These are phyloP conservation scores for Coemansia sp. DNA, from an alignment of 192 early-diverging fungal genomes.

Conservation along the genomic window DNA sequence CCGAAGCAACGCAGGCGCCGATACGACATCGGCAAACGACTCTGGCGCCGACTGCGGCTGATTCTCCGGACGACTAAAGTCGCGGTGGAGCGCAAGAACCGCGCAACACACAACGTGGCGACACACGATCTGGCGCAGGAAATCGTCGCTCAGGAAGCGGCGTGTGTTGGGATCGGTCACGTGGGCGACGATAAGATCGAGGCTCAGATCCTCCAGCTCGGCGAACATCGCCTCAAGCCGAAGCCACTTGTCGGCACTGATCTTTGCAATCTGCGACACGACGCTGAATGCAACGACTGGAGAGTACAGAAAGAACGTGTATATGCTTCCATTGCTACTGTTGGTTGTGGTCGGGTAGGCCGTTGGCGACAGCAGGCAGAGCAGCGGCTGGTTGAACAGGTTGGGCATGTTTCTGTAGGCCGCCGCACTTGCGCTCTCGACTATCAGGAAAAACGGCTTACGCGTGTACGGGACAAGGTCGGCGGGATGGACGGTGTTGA, in stretches of 20 bases:
- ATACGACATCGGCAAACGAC: slow-evolving; percentile 13
- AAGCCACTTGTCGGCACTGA: slow-evolving; percentile 22
- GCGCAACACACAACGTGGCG: slow-evolving; percentile 76
- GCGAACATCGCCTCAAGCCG: slow-evolving; percentile 26
- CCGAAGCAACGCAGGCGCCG: slow-evolving; percentile 15
- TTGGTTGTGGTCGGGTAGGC: slow-evolving; percentile 67
- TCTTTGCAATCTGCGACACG: slow-evolving; percentile 30
- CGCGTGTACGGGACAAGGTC: slow-evolving; percentile 94
- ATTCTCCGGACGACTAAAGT: slow-evolving; percentile 29
- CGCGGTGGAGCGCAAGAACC: slow-evolving; percentile 67
- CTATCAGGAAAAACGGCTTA: slow-evolving; percentile 90
- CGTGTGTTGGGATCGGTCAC: slow-evolving; percentile 36
- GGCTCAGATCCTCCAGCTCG: slow-evolving; percentile 27
- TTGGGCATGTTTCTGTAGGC: slow-evolving; percentile 87
- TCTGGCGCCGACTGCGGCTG: slow-evolving; percentile 42
- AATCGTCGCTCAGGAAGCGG: slow-evolving; percentile 87
- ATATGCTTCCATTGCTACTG: slow-evolving; percentile 80
- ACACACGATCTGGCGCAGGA: slow-evolving; percentile 85
- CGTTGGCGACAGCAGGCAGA: slow-evolving; percentile 86
- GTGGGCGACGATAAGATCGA: slow-evolving; percentile 20
- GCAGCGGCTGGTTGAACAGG: slow-evolving; percentile 84
- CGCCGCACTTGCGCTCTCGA: slow-evolving; percentile 87
- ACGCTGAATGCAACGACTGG: slow-evolving; percentile 89
- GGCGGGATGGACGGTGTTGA: slow-evolving; percentile 82
- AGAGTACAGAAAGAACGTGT: slow-evolving; percentile 92